phyloP scores from a whole-genome alignment of 192 early-diverging fungal species.

The Coemansia umbellata region DNA sequence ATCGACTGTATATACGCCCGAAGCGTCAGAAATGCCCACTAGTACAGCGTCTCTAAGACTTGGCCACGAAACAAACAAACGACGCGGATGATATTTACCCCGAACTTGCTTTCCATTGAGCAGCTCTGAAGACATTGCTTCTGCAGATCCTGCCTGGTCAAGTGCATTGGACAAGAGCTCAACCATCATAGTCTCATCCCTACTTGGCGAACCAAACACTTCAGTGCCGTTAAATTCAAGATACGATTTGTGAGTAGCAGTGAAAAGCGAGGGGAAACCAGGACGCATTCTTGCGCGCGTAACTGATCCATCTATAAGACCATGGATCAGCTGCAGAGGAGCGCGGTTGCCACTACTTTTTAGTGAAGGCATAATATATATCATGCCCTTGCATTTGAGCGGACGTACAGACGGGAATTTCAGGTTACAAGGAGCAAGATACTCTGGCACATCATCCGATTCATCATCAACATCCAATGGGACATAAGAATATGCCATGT shows the following conservation, averaged over 20 bases:
- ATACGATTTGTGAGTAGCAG: slow-evolving; percentile 63
- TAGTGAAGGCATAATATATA: slow-evolving; percentile 62
- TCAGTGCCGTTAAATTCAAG: slow-evolving; percentile 77
- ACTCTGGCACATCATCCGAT: slow-evolving; percentile 39
- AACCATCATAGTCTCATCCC: slow-evolving; percentile 49
- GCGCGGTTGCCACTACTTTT: slow-evolving; percentile 16
- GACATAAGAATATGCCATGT: slow-evolving; percentile 60
- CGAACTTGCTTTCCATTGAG: slow-evolving; percentile 24
- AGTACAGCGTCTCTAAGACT: slow-evolving; percentile 81
- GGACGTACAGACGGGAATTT: slow-evolving; percentile 67
- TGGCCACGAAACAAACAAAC: slow-evolving; percentile 68
- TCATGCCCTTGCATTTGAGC: slow-evolving; percentile 52
- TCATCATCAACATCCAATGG: slow-evolving; percentile 25
- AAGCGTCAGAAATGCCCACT: slow-evolving; percentile 66
- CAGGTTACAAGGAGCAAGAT: slow-evolving; percentile 59
- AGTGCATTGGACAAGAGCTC: slow-evolving; percentile 12
- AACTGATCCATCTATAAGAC: slow-evolving; percentile 60
- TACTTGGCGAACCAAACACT: slow-evolving; percentile 81
- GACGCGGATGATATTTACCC: slow-evolving; percentile 29
- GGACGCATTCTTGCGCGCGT: slow-evolving; percentile 61
- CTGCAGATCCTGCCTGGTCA: slow-evolving; percentile 4
- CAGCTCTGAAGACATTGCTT: slow-evolving; percentile 24
- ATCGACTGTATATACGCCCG: slow-evolving; percentile 51
- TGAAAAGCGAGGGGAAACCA: slow-evolving; percentile 89
- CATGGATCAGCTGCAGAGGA: slow-evolving; percentile 50